Evolutionary conservation across 1,284 basidiomycete genomes (phyloP).

Genomic region (Ceraceosorus guamensis): DNA sequence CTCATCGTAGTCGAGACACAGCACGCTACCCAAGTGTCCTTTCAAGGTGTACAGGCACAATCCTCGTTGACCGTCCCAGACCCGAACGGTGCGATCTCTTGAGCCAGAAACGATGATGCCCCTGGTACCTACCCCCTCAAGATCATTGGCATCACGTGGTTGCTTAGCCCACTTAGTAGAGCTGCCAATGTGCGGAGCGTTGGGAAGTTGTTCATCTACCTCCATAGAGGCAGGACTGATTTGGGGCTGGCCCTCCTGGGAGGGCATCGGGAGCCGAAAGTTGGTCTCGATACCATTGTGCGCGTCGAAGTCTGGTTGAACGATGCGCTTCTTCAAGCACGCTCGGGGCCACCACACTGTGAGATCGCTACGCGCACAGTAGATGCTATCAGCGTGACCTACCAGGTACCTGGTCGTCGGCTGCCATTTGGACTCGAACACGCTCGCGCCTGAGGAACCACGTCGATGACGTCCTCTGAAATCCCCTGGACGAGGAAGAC

Average conservation of each 20-base stretch:
- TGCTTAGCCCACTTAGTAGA: background rate
- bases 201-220: background rate
- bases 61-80: constrained; percentile 32
- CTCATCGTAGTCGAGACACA: constrained; percentile 34
- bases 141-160: background rate
- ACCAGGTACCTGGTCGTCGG: constrained; percentile 19
- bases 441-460: background rate
- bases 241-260: background rate
- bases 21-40: constrained; percentile 30
- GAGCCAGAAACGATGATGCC: constrained; percentile 31
- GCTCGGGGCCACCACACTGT: background rate
- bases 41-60: constrained; percentile 20
- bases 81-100: constrained; percentile 25
- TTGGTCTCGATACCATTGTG: background rate
- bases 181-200: background rate
- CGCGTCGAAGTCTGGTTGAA: background rate
- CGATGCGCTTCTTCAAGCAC: background rate
- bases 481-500: no score
- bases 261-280: background rate
- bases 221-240: no score
- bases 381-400: constrained; percentile 32
- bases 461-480: background rate
- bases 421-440: constrained; percentile 9
- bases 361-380: constrained; percentile 28
- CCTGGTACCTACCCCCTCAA: constrained; percentile 19